These are phyloP conservation scores for Cutaneotrichosporon sp. DNA, from an alignment of 1,284 basidiomycete species.

Conservation along the genomic window DNA sequence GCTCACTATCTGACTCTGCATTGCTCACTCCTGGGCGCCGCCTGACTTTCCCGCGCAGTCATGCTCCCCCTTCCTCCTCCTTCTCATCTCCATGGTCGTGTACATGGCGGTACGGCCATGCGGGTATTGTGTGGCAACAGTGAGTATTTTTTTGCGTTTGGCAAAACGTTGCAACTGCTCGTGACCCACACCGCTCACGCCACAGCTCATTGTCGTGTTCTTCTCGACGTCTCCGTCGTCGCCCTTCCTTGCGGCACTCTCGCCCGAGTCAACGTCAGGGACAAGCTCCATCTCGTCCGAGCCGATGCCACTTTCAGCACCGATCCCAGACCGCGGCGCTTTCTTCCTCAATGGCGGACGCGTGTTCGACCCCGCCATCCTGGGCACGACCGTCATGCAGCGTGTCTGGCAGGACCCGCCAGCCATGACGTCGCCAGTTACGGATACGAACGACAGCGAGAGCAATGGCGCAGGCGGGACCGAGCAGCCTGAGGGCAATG, in stretches of 20 bases:
- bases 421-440: not conserved
- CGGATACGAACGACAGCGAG: no score
- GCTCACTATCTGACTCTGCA: not conserved
- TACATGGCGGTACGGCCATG: conserved; percentile 33
- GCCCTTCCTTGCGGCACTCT: conserved; percentile 28
- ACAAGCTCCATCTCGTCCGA: not conserved
- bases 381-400: conserved; percentile 27
- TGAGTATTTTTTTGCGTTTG: conserved; percentile 20
- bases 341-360: conserved; percentile 28
- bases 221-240: conserved; percentile 38
- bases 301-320: conserved; percentile 11
- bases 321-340: conserved; percentile 28
- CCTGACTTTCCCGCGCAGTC: conserved; percentile 21
- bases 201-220: conserved; percentile 35
- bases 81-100: conserved; percentile 20
- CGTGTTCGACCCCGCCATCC: conserved; percentile 32
- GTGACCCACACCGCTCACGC: not conserved
- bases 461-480: not conserved
- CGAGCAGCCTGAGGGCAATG: not conserved
- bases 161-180: no score
- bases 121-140: conserved; percentile 33
- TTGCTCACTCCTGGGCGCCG: not conserved
- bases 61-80: conserved; percentile 30
- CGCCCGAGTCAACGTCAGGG: conserved; percentile 1
- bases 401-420: conserved; percentile 9